Evolutionary conservation across 83 land plant genomes (phyloP), one percentile per base, ranked within the genome.

Genomic region (Larix sibirica): DNA sequence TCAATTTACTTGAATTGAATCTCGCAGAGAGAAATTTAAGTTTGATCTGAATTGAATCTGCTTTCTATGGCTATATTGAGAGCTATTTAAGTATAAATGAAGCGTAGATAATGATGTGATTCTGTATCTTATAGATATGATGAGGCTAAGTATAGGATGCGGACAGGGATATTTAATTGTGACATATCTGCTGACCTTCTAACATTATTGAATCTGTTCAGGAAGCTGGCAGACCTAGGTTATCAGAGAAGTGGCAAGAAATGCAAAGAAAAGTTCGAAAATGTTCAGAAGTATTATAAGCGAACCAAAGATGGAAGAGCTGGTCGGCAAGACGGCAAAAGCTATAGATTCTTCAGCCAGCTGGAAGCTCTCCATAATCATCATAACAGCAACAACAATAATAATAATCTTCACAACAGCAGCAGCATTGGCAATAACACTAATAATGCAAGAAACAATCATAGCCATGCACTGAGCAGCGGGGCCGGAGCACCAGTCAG

Each of bases 251-350:
- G 92, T 65, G 90, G 93, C 62, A 94, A 94, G 91, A 94, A 94
- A 85, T 94, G 96, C 91, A 94, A 89, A 80, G 96, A 92, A 87
- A 94, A 94, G 81, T 94, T 94, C 84, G 95, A 94, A 86, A 94
- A 94, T 75, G 95, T 94, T 10, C 94, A 87, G 85, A 94, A 94
- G 89, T 94, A 94, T 81, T 93, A 94, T 86, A 94, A 89, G 88
- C 81, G 94, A 67, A 94, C 28, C 28, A 28, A 28, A 28, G 0
- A 28, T 28, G 28, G 28, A 59, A 81, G 93, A 69, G 84, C 91
- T 63, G 85, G 94, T 10, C 89, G 92, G 18, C 84, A 86, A 42
- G 95, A 94, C 65, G 93, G 92, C 40, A 94, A 94, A 77, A 85
- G 81, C 82, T 94, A 94, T 86, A 89, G 93, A 47, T 94, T 94